Evolutionary conservation across 2,329 filamentous ascomycete genomes (phyloP).

Genomic region (Colletotrichum cuscutae): DNA sequence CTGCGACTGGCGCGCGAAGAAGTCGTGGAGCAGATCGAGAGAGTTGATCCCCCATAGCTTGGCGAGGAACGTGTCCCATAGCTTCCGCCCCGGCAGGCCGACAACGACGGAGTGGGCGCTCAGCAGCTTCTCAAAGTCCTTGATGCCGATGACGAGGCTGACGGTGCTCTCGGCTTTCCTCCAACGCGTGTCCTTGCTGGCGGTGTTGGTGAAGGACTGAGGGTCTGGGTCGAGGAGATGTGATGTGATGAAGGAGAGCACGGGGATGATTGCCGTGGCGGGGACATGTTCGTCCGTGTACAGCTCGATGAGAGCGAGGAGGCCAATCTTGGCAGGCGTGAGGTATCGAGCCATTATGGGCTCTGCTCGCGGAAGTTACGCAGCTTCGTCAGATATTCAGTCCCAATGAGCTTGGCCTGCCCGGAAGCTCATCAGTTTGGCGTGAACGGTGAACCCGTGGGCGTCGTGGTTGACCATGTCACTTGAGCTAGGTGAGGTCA

Average conservation of each 20-base stretch:
- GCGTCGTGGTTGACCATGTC: constrained; percentile 15
- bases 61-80: constrained; percentile 88
- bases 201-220: constrained; percentile 41
- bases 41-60: constrained; percentile 87
- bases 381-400: neutral
- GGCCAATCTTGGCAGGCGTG: constrained; percentile 87
- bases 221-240: constrained; percentile 68
- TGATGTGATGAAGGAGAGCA: constrained; percentile 82
- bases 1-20: constrained; percentile 71
- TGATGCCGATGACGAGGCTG: constrained; percentile 63
- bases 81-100: constrained; percentile 76
- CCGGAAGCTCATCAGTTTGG: neutral
- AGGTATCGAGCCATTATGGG: constrained; percentile 79
- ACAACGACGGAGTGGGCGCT: constrained; percentile 60
- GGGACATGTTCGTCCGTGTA: constrained; percentile 80
- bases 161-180: constrained; percentile 60
- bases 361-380: neutral
- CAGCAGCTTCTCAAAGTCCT: constrained; percentile 70
- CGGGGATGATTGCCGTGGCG: constrained; percentile 74
- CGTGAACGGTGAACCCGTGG: neutral
- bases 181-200: constrained; percentile 51
- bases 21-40: constrained; percentile 80
- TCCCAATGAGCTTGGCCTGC: too few species aligned
- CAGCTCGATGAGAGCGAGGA: constrained; percentile 83
- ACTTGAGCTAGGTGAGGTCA: neutral